phyloP scores from a whole-genome alignment of 176 grass and related monocot genomes.

The Puya raimondii region DNA sequence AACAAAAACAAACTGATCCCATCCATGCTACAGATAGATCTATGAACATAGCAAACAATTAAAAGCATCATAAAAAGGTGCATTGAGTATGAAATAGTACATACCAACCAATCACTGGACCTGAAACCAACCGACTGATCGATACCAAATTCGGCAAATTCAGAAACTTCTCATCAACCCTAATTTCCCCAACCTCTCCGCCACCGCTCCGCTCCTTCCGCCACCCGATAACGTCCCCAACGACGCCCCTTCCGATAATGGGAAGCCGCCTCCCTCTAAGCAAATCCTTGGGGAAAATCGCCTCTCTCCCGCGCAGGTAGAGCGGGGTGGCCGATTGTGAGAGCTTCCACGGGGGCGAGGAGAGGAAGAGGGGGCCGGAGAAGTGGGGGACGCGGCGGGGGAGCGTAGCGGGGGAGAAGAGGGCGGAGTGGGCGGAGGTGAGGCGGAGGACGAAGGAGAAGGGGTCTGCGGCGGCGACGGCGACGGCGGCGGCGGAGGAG shows the following conservation, averaged over 20 bases:
- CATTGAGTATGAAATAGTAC: background rate
- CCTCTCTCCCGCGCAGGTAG: constrained; percentile 30
- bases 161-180: constrained; percentile 51
- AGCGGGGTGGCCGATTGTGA: constrained; percentile 57
- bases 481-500: constrained; percentile 19
- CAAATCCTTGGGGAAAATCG: constrained; percentile 39
- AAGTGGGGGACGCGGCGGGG: constrained; percentile 2
- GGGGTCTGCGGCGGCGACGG: background rate
- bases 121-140: constrained; percentile 77
- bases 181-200: background rate
- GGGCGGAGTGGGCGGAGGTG: background rate
- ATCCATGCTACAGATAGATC: no score
- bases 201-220: background rate
- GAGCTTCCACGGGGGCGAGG: constrained; percentile 64
- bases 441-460: constrained; percentile 14
- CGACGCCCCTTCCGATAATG: constrained; percentile 11
- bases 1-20: no score
- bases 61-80: background rate
- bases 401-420: constrained; percentile 6
- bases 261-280: constrained; percentile 33
- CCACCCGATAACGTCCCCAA: constrained; percentile 1
- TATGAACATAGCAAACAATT: no score
- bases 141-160: constrained; percentile 96
- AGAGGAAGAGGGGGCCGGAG: constrained; percentile 43
- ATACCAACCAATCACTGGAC: constrained; percentile 84